Evolutionary conservation across 2,329 filamentous ascomycete genomes (phyloP).

Genomic region (Fusarium coicis): DNA sequence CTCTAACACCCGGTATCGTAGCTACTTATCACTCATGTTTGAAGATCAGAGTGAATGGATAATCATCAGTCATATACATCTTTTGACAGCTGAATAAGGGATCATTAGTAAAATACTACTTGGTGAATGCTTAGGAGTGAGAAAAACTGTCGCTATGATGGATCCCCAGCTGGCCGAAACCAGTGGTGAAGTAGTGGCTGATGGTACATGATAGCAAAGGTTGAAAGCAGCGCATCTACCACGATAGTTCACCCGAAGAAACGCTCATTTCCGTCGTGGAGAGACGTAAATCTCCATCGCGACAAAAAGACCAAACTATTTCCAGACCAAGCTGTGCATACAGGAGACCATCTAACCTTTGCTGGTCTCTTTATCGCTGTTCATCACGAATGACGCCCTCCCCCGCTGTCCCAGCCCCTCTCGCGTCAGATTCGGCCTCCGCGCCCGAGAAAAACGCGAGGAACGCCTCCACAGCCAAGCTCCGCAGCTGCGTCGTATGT

Average conservation of each 20-base stretch:
- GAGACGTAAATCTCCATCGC: background rate
- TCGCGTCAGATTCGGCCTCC: constrained; percentile 33
- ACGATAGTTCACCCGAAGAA: background rate
- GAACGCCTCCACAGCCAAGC: constrained; percentile 38
- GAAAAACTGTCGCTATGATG: fast-evolving
- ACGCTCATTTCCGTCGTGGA: background rate
- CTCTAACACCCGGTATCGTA: background rate
- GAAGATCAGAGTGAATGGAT: too few relatives aligned
- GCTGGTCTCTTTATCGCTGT: background rate
- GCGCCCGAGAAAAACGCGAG: constrained; percentile 41
- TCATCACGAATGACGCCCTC: constrained; percentile 4
- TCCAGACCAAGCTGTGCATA: fast-evolving
- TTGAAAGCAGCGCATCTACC: background rate
- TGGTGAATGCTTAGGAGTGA: fast-evolving
- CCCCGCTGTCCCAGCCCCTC: background rate
- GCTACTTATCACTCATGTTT: background rate
- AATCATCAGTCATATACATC: fast-evolving
- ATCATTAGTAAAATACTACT: fast-evolving
- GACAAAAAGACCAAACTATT: background rate
- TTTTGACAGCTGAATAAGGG: background rate
- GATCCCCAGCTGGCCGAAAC: background rate
- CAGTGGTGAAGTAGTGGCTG: background rate
- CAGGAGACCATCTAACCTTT: background rate
- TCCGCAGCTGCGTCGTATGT: constrained; percentile 62
- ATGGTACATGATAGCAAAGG: background rate